Conservation (phyloP, 2,329 filamentous ascomycete species). For the Xylogone sp. region DNA sequence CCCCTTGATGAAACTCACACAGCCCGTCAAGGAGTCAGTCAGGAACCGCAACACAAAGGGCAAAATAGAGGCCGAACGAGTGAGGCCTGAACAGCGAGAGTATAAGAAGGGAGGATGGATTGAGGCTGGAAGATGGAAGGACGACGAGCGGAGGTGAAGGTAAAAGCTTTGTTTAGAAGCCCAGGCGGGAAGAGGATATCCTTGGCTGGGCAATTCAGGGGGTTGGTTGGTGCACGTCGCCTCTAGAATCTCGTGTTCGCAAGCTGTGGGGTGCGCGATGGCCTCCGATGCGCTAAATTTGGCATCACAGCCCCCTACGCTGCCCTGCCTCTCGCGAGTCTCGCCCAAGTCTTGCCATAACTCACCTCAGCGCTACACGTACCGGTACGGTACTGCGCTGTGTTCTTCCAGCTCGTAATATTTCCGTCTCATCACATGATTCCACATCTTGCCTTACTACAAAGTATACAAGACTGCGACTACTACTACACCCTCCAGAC, state of each 20-base stretch:
- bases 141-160: background rate
- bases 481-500: too few species aligned
- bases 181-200: background rate
- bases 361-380: too few species aligned
- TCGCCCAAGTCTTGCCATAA: too few species aligned
- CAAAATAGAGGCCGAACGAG: slow-evolving; percentile 18
- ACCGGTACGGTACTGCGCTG: too few species aligned
- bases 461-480: too few species aligned
- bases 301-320: background rate
- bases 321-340: background rate
- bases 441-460: too few species aligned
- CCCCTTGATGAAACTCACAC: slow-evolving; percentile 5
- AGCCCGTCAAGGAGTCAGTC: slow-evolving; percentile 8
- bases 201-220: background rate
- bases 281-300: background rate
- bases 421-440: too few species aligned
- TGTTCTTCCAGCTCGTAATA: too few species aligned
- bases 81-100: slow-evolving; percentile 13
- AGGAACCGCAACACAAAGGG: background rate
- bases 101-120: slow-evolving; percentile 10
- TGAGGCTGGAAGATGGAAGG: background rate
- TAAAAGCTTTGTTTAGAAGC: background rate
- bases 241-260: background rate
- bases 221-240: background rate
- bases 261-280: background rate